A percentile compares a stretch with the other conserved stretches of the same genome.
Conservation (phyloP, 2,329 filamentous ascomycete genomes). For the Colletotrichum kahawae region DNA sequence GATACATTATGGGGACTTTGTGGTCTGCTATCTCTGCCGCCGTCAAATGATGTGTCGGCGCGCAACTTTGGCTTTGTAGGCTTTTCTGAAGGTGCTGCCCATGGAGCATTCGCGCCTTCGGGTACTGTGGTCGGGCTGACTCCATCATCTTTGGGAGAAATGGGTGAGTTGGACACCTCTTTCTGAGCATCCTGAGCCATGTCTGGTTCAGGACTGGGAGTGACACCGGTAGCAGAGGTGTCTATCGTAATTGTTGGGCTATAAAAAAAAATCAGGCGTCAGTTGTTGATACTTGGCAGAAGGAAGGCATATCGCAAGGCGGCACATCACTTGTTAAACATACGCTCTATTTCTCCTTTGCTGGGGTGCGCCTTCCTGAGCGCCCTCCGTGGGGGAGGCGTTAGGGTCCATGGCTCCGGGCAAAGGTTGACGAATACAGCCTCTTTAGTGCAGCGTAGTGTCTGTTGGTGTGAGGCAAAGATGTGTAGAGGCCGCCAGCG, state of each 20-base stretch:
- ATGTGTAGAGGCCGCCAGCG: background rate
- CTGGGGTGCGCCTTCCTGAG: slow-evolving; percentile 13
- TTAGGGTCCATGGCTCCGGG: slow-evolving; percentile 12
- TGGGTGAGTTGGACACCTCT: slow-evolving; percentile 35
- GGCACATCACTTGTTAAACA: slow-evolving; percentile 24
- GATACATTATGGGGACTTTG: slow-evolving; percentile 78
- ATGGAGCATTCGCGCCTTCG: slow-evolving; percentile 33
- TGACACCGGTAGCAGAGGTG: slow-evolving; percentile 45
- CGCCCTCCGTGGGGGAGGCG: background rate
- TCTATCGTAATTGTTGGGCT: slow-evolving; percentile 63
- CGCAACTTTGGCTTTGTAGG: slow-evolving; percentile 49
- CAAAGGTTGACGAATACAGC: slow-evolving; percentile 3
- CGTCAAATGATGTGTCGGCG: slow-evolving; percentile 67
- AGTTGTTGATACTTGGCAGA: slow-evolving; percentile 1
- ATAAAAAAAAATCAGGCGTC: background rate
- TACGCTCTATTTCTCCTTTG: slow-evolving; percentile 42
- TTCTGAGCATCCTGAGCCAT: slow-evolving; percentile 31
- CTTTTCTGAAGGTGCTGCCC: slow-evolving; percentile 27
- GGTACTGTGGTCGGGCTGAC: slow-evolving; percentile 43
- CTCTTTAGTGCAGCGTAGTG: slow-evolving; percentile 1
- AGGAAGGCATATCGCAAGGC: background rate
- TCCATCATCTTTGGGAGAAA: slow-evolving; percentile 42
- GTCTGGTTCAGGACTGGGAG: slow-evolving; percentile 30
- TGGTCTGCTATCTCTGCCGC: slow-evolving; percentile 60
- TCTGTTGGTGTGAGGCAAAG: background rate